Evolutionary conservation across 768 basidiomycete genomes (phyloP), one percentile per base, ranked within the genome.

Genomic region (Rhizopogon rudus): DNA sequence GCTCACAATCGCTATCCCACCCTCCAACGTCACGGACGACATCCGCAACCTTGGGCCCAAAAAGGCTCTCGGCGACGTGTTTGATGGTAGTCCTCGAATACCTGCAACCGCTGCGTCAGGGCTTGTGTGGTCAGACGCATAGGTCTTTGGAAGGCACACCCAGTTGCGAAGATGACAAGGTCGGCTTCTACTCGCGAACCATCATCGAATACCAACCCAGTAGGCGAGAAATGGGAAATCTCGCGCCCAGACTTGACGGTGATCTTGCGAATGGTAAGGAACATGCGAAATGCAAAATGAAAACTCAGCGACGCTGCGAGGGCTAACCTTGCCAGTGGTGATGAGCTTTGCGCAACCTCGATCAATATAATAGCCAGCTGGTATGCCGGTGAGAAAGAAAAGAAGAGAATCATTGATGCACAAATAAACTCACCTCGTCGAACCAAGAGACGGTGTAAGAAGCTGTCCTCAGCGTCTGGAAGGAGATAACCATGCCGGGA

Each of bases 11-110:
- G 10, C 41, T 22, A 42, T 58, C 57, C 42, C 42, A 58, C 10
- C 56, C 56, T 37, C 57, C 56, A 40, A 57, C 17, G 9, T 57
- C 56, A 40, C 57, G 39, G 29, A 58, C 57, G 8, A 17, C 6
- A 20, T 50, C 54, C 3, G 54, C 37, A 10, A 55, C 51, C 12
- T 40, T 22, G 1, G 25, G 6, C 14, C 54, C 54, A 8, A 55
- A 55, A 22, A 55, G 25, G 22, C 20, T 20, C 40, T 42, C 39
- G 14, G 54, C 40, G 6, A 55, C 50, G 31, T 51, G 4, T 40
- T 40, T 53, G 9, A 55, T 55, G 2, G 50, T 52, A 10, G 54
- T 52, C 17, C 35, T 52, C 9, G 51, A 55, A 20, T 41, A 55
- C 4, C 54, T 55, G n/a, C 9, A 28, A 5, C 16, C 8, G 28